Conservation (phyloP, 305 asterid species). For the Striga hermonthica region DNA sequence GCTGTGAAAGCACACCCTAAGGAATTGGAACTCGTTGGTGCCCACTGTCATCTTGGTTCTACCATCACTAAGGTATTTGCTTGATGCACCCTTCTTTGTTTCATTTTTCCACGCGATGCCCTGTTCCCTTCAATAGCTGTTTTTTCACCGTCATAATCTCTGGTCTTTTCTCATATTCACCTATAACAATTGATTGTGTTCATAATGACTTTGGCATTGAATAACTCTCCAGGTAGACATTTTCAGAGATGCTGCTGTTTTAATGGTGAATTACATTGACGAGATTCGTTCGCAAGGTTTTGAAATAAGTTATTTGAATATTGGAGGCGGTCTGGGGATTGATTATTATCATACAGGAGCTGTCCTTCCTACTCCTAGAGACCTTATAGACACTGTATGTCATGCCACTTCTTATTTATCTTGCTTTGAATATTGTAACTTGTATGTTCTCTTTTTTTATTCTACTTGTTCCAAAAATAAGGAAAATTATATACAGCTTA, state of each 20-base stretch:
- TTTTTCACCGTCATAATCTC: neutral
- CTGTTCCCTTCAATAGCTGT: neutral
- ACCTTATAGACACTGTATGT: conserved; percentile 81
- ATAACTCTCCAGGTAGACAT: conserved; percentile 72
- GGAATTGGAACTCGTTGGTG: conserved; percentile 91
- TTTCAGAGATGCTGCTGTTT: conserved; percentile 89
- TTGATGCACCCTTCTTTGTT: neutral
- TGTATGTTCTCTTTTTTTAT: neutral
- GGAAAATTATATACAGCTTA: neutral
- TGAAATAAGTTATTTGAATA: conserved; percentile 75
- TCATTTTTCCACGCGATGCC: conserved; percentile 2
- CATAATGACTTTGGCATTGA: neutral
- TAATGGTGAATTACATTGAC: conserved; percentile 89
- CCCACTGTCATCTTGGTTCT: conserved; percentile 96
- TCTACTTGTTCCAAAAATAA: neutral
- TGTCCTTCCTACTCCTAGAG: conserved; percentile 82
- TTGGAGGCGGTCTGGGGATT: conserved; percentile 97
- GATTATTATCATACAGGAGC: conserved; percentile 92
- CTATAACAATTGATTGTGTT: neutral
- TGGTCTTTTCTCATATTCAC: neutral
- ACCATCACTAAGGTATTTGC: conserved; percentile 81
- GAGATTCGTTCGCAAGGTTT: conserved; percentile 91
- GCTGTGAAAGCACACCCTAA: conserved; percentile 84
- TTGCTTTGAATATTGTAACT: neutral
- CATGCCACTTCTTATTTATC: conserved; percentile 13